phyloP scores from a whole-genome alignment of 164 flowering plant genomes.

The Sedum album region DNA sequence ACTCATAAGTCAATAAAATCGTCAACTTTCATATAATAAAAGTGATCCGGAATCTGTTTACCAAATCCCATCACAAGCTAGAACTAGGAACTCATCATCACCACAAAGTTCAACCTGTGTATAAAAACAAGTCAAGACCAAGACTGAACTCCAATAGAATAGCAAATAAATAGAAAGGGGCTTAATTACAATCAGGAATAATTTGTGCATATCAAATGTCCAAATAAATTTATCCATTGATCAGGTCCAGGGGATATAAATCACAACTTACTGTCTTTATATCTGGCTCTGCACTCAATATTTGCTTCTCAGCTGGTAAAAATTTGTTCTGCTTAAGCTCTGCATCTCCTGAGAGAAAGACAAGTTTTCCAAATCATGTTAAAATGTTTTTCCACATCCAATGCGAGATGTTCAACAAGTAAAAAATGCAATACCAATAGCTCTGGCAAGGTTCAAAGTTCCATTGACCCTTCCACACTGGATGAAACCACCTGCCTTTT shows the following conservation, averaged over 20 bases:
- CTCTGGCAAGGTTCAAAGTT: conserved; percentile 82
- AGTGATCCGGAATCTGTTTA: conserved; percentile 13
- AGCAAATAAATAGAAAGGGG: not conserved
- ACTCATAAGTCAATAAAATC: not conserved
- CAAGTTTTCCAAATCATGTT: no score
- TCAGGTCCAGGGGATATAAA: not conserved
- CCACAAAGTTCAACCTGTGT: conserved; percentile 73
- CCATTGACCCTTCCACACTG: conserved; percentile 96
- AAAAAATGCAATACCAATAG: conserved; percentile 64
- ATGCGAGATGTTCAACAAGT: not conserved
- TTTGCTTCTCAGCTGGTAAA: conserved; percentile 81
- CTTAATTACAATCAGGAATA: not conserved
- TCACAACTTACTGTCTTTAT: conserved; percentile 48
- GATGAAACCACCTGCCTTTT: conserved; percentile 91
- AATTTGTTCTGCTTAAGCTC: conserved; percentile 87
- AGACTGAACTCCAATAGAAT: not conserved
- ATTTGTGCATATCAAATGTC: not conserved
- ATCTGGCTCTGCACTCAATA: conserved; percentile 88
- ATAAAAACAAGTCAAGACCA: conserved; percentile 7
- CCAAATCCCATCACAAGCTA: conserved; percentile 99
- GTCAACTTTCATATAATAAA: no score
- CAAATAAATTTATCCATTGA: not conserved
- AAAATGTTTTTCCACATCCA: not conserved
- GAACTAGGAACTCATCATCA: conserved; percentile 84
- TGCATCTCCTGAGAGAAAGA: conserved; percentile 60